Base-by-base conservation (phyloP, 73 alveolate species). In the Paramecium sexaurelia region DNA sequence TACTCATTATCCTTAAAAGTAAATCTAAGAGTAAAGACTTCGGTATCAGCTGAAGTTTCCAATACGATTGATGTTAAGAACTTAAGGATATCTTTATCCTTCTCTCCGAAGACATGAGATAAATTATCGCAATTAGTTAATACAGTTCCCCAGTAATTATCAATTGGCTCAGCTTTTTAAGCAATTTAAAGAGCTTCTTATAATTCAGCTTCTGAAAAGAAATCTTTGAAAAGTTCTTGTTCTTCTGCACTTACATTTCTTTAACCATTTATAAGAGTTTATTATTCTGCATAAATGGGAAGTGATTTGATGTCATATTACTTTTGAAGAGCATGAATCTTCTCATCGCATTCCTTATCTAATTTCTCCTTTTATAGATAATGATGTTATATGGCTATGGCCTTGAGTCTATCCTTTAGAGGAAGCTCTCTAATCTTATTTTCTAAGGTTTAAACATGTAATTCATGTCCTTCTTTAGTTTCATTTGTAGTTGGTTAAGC, bases 1-100 rank as follows among this genome's bases (percentile, higher is more conserved):
- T 93, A 97, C 68, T 97, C 99, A 92, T 98, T 98, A 93, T 95
- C 95, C 26, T 90, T 97, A 82, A 98, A 98, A 55, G 92, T 93
- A 94, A 98, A 98, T 43, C 75, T 94, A 22, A 98, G 94, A 51
- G 95, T 95, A 93, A 93, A 98, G 47, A 94, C 95, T 75, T 95
- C 94, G 40, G 99, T 97, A 71, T 94, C 94, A 68, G 78, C 90
- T 15, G 75, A 35, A n/a, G 85, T 78, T 33, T 78, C 89, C 41
- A 68, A 75, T 51, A 66, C 89, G 26, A 91, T 47, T 55, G 85
- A 45, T 22, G 86, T 91, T 24, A 91, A 75, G 75, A 43, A 47
- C 68, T 91, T 91, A 51, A 91, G 91, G 87, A 84, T 55, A 20
- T 69, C 78, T 55, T 91, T 85, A 27, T 91, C 95, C 56, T 91